These are phyloP conservation scores for Dunaliella salina DNA, from an alignment of 163 green algal species.

Conservation along the genomic window DNA sequence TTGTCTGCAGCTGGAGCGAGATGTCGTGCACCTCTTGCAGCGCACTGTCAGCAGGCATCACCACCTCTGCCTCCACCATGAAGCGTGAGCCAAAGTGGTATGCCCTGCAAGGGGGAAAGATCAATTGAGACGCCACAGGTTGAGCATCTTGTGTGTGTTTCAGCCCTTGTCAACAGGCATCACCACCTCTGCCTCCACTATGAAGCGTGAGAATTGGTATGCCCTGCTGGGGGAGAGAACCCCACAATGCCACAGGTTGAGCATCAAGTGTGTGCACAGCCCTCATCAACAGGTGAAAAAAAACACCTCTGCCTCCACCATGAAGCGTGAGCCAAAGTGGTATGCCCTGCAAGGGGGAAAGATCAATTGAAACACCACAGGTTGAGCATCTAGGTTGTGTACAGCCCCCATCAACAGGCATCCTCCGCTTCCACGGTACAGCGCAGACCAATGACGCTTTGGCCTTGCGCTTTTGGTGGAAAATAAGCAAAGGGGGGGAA, in stretches of 20 bases:
- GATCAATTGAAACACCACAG: background rate
- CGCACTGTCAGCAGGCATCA: slow-evolving; percentile 54
- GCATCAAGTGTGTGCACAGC: no score
- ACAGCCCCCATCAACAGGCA: slow-evolving; percentile 46
- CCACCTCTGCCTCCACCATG: slow-evolving; percentile 64
- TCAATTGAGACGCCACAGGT: background rate
- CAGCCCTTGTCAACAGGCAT: slow-evolving; percentile 46
- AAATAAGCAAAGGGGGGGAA: no score
- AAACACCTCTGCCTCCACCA: slow-evolving; percentile 59
- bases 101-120: slow-evolving; percentile 17
- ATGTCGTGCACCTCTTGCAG: slow-evolving; percentile 65
- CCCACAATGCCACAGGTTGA: no score
- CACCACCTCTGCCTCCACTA: slow-evolving; percentile 66
- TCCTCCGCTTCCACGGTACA: slow-evolving; percentile 64
- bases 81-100: slow-evolving; percentile 52
- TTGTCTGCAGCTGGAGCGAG: slow-evolving; percentile 60
- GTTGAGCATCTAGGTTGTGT: background rate
- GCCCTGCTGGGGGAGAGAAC: no score
- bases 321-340: slow-evolving; percentile 37
- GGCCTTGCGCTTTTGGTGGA: no score
- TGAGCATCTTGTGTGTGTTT: background rate
- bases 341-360: slow-evolving; percentile 30
- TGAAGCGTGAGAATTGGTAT: no score
- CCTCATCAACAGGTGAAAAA: no score
- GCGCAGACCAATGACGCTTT: no score